Evolutionary conservation across 805 yeast species (phyloP), one percentile per base, ranked within the genome.

Genomic region (Vanderwaltozyma polyspora): DNA sequence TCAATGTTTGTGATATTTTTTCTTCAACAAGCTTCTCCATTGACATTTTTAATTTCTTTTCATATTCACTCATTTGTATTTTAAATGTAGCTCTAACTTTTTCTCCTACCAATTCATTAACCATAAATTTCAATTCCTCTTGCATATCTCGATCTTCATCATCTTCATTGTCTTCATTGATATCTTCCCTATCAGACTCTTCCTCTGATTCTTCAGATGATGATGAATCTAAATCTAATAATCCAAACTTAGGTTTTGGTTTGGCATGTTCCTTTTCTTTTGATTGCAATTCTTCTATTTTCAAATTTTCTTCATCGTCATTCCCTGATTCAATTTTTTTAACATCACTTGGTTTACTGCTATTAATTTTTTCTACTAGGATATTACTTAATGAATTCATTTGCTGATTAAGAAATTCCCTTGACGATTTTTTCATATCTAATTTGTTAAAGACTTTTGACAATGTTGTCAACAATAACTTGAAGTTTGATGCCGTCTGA

Each of bases 401-500:
- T 34, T 51, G 52, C 25, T 45, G 44, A 2, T 41, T 31, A 27
- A 54, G 48, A 26, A 34, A 41, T 24, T 44, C 48, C 27, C 47
- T 45, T 13, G 54, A 51, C 7, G 53, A 40, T 24, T 44, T 45
- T 28, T 51, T 53, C 32, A 55, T 46, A 14, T 55, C 50, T 17
- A 54, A 31, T 29, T 43, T 48, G 15, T 49, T 45, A 26, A 55
- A 54, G 10, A 54, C 45, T 16, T 45, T 48, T n/a, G 49, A 35
- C n/a, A 55, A 36, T 6, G 46, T 40, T 5, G 38, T 31, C 6
- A 53, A 30, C 10, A 56, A 36, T 12, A 44, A 37, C 22, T 55
- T 50, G 21, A 52, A 49, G 33, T 49, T 52, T 2, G 52, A 38
- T 5, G 46, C 26, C 5, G 57, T 51, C 36, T 54, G 58, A 32